Conservation (phyloP, 805 yeast genomes). For the Kodamaea fukazawae region DNA sequence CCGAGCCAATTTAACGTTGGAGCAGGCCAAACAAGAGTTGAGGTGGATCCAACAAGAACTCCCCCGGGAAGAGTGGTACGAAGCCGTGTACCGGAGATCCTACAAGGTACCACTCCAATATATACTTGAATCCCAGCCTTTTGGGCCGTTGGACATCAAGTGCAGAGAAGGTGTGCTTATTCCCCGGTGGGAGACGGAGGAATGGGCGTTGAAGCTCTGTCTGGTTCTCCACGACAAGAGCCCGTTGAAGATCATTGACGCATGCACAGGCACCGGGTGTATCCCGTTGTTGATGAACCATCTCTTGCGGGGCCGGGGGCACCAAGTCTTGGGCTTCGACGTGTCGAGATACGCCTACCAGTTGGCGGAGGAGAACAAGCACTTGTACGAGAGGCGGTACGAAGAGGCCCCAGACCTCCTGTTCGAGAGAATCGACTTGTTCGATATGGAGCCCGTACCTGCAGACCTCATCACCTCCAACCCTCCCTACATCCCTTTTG, state of each 20-base stretch:
- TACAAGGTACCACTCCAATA: constrained; percentile 75
- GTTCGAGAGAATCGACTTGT: constrained; percentile 2
- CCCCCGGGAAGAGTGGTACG: constrained; percentile 42
- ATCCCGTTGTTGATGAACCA: constrained; percentile 54
- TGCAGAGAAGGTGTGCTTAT: constrained; percentile 71
- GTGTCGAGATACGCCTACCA: constrained; percentile 50
- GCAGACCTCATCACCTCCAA: constrained; percentile 70
- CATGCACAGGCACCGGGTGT: constrained; percentile 91
- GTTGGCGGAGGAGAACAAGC: constrained; percentile 48
- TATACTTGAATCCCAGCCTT: constrained; percentile 82
- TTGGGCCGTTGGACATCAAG: constrained; percentile 60
- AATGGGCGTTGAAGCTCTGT: constrained; percentile 62
- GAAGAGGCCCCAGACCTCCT: background rate
- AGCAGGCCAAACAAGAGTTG: constrained; percentile 54
- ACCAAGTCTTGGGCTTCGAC: constrained; percentile 51
- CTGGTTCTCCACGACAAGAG: background rate
- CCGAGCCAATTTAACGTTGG: constrained; percentile 27
- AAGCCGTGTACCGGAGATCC: constrained; percentile 55
- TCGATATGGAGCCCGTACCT: background rate
- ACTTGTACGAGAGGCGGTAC: constrained; percentile 4
- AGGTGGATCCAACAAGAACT: constrained; percentile 63
- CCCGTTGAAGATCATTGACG: constrained; percentile 49
- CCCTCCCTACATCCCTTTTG: constrained; percentile 79
- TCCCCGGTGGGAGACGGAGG: constrained; percentile 95
- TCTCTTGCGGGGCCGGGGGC: constrained; percentile 13